A percentile compares a stretch with the other conserved stretches of the same genome.
These are phyloP conservation scores for Exophiala spinifera DNA, from an alignment of 2,329 filamentous ascomycete species.

Conservation along the genomic window DNA sequence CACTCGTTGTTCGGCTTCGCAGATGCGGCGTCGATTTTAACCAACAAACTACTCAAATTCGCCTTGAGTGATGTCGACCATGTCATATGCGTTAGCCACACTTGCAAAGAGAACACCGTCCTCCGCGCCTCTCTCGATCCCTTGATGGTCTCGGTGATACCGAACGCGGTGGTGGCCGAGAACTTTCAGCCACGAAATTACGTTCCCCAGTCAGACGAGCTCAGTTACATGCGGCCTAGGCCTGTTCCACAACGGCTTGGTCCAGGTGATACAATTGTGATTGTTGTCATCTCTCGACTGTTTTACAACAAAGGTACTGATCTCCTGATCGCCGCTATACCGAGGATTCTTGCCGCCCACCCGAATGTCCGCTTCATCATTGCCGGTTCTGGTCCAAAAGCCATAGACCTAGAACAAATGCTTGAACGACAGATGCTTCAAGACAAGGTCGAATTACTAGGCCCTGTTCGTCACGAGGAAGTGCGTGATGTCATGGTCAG, in stretches of 20 bases:
- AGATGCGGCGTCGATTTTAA: conserved; percentile 90
- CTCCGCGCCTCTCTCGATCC: conserved; percentile 91
- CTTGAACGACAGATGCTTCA: conserved; percentile 91
- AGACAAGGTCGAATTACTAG: conserved; percentile 88
- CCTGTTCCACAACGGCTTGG: conserved; percentile 67
- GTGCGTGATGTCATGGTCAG: conserved; percentile 96
- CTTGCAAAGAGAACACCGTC: conserved; percentile 98
- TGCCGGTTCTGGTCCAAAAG: conserved; percentile 90
- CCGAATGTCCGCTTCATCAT: conserved; percentile 96
- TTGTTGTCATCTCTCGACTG: conserved; percentile 92
- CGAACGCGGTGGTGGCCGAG: conserved; percentile 93
- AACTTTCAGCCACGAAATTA: conserved; percentile 77
- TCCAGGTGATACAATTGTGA: conserved; percentile 84
- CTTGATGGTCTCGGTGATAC: conserved; percentile 95
- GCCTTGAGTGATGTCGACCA: conserved; percentile 95
- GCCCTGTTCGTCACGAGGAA: conserved; percentile 89
- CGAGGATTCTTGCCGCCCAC: conserved; percentile 82
- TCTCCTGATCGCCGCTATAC: conserved; percentile 91
- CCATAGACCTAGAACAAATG: conserved; percentile 97
- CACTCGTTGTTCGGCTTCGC: conserved; percentile 97
- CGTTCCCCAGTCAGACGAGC: conserved; percentile 43
- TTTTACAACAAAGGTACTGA: conserved; percentile 99
- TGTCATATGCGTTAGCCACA: conserved; percentile 97
- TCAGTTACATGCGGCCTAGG: conserved; percentile 30
- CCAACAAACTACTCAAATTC: conserved; percentile 96